Evolutionary conservation across 176 grass and related monocot genomes (phyloP).

Genomic region (Oryza punctata): DNA sequence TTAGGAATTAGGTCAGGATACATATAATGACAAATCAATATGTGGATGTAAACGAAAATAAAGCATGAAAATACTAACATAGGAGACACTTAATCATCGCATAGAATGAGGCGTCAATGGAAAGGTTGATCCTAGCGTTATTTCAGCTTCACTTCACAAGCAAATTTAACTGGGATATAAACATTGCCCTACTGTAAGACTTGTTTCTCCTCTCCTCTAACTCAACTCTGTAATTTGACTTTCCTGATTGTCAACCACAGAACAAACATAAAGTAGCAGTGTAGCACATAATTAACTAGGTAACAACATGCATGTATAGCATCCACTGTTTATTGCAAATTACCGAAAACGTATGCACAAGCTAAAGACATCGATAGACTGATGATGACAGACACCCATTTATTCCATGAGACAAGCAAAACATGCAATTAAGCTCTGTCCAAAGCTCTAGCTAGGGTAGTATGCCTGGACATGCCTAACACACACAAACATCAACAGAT

Average conservation of each 20-base stretch:
- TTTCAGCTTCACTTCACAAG: too few species aligned
- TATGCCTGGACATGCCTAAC: background rate
- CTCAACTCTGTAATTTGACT: background rate
- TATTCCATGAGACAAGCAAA: conserved; percentile 32
- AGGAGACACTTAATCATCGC: too few species aligned
- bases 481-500: background rate
- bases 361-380: background rate
- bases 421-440: background rate
- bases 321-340: background rate
- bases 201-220: too few species aligned
- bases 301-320: background rate
- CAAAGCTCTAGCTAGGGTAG: background rate
- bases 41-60: too few species aligned
- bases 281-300: background rate
- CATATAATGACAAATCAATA: too few species aligned
- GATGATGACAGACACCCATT: background rate
- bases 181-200: too few species aligned
- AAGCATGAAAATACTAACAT: too few species aligned
- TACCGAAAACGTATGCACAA: background rate
- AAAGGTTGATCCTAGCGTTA: too few species aligned
- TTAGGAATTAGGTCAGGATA: too few species aligned
- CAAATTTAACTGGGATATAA: too few species aligned
- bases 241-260: background rate
- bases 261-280: background rate
- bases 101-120: too few species aligned